A percentile compares a stretch with the other conserved stretches of the same genome.
These are phyloP conservation scores for Globisporangium perplexum DNA, from an alignment of 352 stramenopile genomes.

Conservation along the genomic window DNA sequence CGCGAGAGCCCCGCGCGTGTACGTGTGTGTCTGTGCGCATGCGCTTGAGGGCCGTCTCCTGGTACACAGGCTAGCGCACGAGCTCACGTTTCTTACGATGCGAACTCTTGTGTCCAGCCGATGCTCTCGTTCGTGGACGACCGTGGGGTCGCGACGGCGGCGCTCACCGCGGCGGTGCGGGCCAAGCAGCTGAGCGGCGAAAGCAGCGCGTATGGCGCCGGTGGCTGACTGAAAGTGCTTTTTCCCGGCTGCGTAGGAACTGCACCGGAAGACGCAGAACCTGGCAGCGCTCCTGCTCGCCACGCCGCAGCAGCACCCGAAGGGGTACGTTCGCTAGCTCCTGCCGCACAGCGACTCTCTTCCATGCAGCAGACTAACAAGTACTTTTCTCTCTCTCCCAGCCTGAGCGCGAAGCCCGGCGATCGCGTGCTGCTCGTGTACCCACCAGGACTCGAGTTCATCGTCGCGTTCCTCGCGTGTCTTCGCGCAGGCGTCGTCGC, in stretches of 20 bases:
- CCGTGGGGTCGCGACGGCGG: slow-evolving; percentile 38
- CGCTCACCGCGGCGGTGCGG: slow-evolving; percentile 53
- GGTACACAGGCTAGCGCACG: not conserved
- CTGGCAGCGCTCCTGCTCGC: slow-evolving; percentile 57
- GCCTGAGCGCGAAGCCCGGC: slow-evolving; percentile 53
- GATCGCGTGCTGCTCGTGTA: slow-evolving; percentile 95
- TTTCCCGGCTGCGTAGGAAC: slow-evolving; percentile 50
- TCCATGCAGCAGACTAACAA: too few relatives aligned
- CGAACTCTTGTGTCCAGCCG: slow-evolving; percentile 24
- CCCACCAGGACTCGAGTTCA: slow-evolving; percentile 96
- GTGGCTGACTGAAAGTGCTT: not conserved
- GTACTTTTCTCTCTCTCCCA: slow-evolving; percentile 10
- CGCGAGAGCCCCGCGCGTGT: slow-evolving; percentile 65
- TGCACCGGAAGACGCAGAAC: slow-evolving; percentile 62
- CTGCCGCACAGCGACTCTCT: too few relatives aligned
- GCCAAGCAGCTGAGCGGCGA: too few relatives aligned
- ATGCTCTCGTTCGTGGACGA: slow-evolving; percentile 81
- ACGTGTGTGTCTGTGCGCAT: too few relatives aligned
- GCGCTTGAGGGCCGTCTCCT: too few relatives aligned
- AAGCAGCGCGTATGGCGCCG: too few relatives aligned
- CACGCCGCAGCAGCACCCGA: slow-evolving; percentile 39
- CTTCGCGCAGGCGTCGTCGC: slow-evolving; percentile 91
- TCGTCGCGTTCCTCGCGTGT: slow-evolving; percentile 96
- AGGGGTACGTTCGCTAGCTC: slow-evolving; percentile 34
- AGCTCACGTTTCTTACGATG: too few relatives aligned